A percentile compares a stretch with the other conserved stretches of the same genome.
Evolutionary conservation across 306 rosid species (phyloP).

Genomic region (Carpinus viminea): DNA sequence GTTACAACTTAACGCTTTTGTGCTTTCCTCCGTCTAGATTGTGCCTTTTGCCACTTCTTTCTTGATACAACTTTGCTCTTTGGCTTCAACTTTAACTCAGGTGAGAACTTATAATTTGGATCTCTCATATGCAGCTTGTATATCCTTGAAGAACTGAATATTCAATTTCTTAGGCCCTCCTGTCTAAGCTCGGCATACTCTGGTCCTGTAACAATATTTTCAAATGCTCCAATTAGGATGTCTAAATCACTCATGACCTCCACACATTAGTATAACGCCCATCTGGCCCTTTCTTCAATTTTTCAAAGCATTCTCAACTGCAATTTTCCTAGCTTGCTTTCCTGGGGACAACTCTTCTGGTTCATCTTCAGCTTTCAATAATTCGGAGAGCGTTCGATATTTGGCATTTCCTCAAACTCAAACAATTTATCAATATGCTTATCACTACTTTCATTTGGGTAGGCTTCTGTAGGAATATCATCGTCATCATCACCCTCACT

Average conservation of each 20-base stretch:
- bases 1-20: conserved; percentile 40
- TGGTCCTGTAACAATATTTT: conserved; percentile 80
- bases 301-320: conserved; percentile 83
- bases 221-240: conserved; percentile 83
- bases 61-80: conserved; percentile 70
- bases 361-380: conserved; percentile 73
- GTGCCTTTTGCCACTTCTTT: conserved; percentile 83
- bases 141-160: conserved; percentile 76
- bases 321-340: conserved; percentile 81
- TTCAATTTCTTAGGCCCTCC: conserved; percentile 70
- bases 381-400: conserved; percentile 63
- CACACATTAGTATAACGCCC: conserved; percentile 74
- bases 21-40: conserved; percentile 77
- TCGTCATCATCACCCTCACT: conserved; percentile 77
- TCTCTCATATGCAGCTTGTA: conserved; percentile 83
- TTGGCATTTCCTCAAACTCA: conserved; percentile 90
- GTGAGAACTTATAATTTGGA: conserved; percentile 77
- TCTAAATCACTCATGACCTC: conserved; percentile 85
- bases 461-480: conserved; percentile 78
- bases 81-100: conserved; percentile 75
- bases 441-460: conserved; percentile 76
- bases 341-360: conserved; percentile 84
- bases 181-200: conserved; percentile 78
- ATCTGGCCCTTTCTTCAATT: conserved; percentile 85
- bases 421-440: conserved; percentile 72